These are phyloP conservation scores for Aphanocladium album DNA, from an alignment of 2,329 filamentous ascomycete species.

Conservation along the genomic window DNA sequence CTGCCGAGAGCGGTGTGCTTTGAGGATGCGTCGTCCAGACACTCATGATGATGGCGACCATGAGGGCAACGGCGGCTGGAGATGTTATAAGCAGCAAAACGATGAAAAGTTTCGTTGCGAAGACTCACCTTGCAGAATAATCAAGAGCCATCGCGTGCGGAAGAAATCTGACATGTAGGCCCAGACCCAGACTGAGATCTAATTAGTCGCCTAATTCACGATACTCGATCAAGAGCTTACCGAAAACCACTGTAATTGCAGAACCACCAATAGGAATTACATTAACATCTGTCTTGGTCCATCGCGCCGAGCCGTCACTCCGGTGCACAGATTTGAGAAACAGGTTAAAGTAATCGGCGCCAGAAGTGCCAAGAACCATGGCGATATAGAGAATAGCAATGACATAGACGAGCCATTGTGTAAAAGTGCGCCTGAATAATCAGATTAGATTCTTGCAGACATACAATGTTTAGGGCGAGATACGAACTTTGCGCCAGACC, in stretches of 20 bases:
- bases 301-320: slow-evolving; percentile 22
- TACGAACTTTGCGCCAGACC: slow-evolving; percentile 18
- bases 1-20: slow-evolving; percentile 37
- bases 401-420: slow-evolving; percentile 25
- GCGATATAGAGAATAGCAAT: slow-evolving; percentile 28
- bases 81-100: background rate
- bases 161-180: slow-evolving; percentile 46
- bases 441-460: background rate
- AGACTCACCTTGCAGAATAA: slow-evolving; percentile 38
- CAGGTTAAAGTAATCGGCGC: slow-evolving; percentile 30
- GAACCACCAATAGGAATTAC: slow-evolving; percentile 42
- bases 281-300: slow-evolving; percentile 40
- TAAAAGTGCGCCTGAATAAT: slow-evolving; percentile 20
- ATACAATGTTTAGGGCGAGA: background rate
- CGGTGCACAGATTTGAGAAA: slow-evolving; percentile 26
- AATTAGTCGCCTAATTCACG: background rate
- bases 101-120: background rate
- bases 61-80: slow-evolving; percentile 37
- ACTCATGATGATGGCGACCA: slow-evolving; percentile 47
- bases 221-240: slow-evolving; percentile 6
- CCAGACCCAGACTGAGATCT: slow-evolving; percentile 44
- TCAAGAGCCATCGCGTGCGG: slow-evolving; percentile 45
- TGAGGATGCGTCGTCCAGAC: slow-evolving; percentile 45
- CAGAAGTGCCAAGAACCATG: slow-evolving; percentile 28
- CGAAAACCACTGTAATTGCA: slow-evolving; percentile 36